A percentile compares a stretch with the other conserved stretches of the same genome.
Conservation (phyloP, 495 filamentous ascomycete genomes). For the Thozetella sp. region DNA sequence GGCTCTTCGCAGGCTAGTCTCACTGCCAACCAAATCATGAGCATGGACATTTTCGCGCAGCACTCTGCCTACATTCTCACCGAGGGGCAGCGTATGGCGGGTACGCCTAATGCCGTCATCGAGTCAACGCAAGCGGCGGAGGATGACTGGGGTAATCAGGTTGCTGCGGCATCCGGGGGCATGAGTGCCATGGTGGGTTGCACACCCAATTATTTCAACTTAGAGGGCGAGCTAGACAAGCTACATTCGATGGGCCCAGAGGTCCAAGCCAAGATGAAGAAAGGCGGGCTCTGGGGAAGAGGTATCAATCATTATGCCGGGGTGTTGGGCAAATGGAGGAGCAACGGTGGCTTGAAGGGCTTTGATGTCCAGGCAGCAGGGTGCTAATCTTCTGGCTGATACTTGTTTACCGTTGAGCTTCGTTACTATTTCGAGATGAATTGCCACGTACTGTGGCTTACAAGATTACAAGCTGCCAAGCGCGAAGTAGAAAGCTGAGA, state of each 20-base stretch:
- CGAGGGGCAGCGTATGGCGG: conserved; percentile 26
- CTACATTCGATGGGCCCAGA: conserved; percentile 10
- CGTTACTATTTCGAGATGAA: too few species aligned
- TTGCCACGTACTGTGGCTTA: too few species aligned
- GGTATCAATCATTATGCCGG: conserved; percentile 17
- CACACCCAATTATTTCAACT: conserved; percentile 54
- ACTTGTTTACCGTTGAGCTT: too few species aligned
- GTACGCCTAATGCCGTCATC: conserved; percentile 19
- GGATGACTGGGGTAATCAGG: conserved; percentile 40
- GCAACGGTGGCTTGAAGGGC: conserved; percentile 16
- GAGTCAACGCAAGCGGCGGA: conserved; percentile 34
- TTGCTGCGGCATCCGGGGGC: conserved; percentile 29
- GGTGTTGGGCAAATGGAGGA: conserved; percentile 18
- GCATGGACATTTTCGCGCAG: conserved; percentile 32
- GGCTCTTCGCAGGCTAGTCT: conserved; percentile 32
- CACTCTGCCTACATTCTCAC: conserved; percentile 44
- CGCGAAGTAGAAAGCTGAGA: too few species aligned
- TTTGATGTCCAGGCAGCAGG: neutral
- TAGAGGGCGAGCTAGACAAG: conserved; percentile 29
- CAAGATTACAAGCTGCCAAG: too few species aligned
- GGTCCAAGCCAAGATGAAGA: conserved; percentile 15
- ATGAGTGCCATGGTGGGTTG: conserved; percentile 39
- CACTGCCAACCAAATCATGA: conserved; percentile 35
- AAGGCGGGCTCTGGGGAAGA: conserved; percentile 13
- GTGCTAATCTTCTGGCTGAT: too few species aligned